These are phyloP conservation scores for Emergomyces pasteurianus DNA, from an alignment of 2,329 filamentous ascomycete species.

Conservation along the genomic window DNA sequence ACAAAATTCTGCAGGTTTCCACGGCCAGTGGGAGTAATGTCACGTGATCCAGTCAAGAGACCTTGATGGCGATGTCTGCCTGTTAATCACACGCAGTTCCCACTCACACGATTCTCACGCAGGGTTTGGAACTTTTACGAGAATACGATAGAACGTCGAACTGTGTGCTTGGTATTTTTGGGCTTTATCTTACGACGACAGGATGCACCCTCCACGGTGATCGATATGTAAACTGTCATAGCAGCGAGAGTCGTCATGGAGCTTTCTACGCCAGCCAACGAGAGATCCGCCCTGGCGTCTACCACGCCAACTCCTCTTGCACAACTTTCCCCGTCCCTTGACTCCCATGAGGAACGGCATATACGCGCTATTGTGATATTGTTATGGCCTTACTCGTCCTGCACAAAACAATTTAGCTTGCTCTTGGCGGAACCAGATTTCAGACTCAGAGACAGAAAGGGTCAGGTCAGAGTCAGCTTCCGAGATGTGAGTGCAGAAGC, in stretches of 20 bases:
- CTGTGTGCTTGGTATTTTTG: not conserved
- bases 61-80: not conserved
- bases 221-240: not conserved
- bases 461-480: conserved; percentile 72
- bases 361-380: conserved; percentile 68
- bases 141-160: not conserved
- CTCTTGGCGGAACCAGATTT: conserved; percentile 77
- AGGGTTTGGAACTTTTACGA: not conserved
- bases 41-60: too few relatives aligned
- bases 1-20: too few relatives aligned
- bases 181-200: not conserved
- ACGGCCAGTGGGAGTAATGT: too few relatives aligned
- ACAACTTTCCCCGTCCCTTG: conserved; percentile 27
- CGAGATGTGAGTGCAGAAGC: conserved; percentile 56
- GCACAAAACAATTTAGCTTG: conserved; percentile 61
- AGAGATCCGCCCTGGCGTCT: conserved; percentile 10
- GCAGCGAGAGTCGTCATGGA: not conserved
- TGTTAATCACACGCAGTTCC: not conserved
- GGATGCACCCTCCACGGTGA: not conserved
- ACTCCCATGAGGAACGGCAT: conserved; percentile 17
- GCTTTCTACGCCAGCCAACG: conserved; percentile 9
- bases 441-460: conserved; percentile 60
- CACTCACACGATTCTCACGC: not conserved
- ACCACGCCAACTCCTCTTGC: conserved; percentile 27
- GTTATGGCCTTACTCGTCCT: conserved; percentile 81